Evolutionary conservation across 805 yeast species (phyloP).

Genomic region (Yamadazyma scolyti): DNA sequence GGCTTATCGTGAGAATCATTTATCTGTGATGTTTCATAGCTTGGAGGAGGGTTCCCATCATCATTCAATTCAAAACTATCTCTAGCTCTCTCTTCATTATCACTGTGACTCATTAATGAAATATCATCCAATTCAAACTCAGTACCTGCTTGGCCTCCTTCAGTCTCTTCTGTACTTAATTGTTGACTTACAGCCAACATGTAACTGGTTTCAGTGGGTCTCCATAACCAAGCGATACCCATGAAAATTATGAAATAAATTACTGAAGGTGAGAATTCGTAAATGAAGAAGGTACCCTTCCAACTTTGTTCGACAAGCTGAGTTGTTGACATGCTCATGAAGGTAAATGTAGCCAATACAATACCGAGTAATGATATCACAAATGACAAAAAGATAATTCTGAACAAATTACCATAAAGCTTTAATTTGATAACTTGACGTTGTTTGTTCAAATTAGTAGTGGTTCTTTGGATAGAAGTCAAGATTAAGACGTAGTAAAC

Average conservation of each 20-base stretch:
- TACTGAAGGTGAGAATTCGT: slow-evolving; percentile 94
- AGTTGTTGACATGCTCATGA: slow-evolving; percentile 68
- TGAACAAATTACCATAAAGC: slow-evolving; percentile 78
- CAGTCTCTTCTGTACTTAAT: slow-evolving; percentile 74
- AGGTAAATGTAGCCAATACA: slow-evolving; percentile 62
- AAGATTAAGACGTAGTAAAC: slow-evolving; percentile 73
- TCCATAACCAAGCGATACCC: slow-evolving; percentile 87
- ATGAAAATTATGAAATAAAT: slow-evolving; percentile 82
- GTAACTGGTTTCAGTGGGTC: slow-evolving; percentile 94
- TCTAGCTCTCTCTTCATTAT: slow-evolving; percentile 23
- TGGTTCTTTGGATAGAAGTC: slow-evolving; percentile 70
- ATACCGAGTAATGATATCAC: slow-evolving; percentile 68
- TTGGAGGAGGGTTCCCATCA: slow-evolving; percentile 24
- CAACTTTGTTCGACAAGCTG: slow-evolving; percentile 83
- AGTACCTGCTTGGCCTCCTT: slow-evolving; percentile 37
- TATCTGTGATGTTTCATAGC: slow-evolving; percentile 19
- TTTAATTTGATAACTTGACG: slow-evolving; percentile 87
- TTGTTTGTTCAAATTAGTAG: slow-evolving; percentile 69
- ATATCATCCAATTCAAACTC: slow-evolving; percentile 61
- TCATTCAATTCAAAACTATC: slow-evolving; percentile 39
- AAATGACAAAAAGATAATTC: slow-evolving; percentile 69
- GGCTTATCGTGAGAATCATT: slow-evolving; percentile 10
- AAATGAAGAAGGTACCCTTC: slow-evolving; percentile 84
- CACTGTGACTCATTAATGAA: slow-evolving; percentile 49
- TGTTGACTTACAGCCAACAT: slow-evolving; percentile 94